A percentile compares a stretch with the other conserved stretches of the same genome.
phyloP scores from a whole-genome alignment of 441 rosid genomes.

The Jatropha multifida region DNA sequence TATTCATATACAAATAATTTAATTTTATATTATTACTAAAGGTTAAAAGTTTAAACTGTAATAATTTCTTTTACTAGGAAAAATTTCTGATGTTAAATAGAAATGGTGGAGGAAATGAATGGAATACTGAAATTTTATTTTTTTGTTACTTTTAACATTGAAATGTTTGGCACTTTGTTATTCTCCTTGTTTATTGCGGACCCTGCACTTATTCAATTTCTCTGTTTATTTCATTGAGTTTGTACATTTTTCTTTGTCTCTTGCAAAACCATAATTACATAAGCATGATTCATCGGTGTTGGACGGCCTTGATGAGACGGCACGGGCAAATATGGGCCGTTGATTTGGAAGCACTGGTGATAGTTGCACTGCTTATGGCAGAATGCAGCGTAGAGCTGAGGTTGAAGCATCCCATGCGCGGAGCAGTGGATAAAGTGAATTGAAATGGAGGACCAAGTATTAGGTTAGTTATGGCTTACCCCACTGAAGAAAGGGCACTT shows the following conservation, averaged over 20 bases:
- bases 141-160: background rate
- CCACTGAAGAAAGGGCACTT: constrained; percentile 34
- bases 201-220: background rate
- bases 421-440: constrained; percentile 28
- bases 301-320: background rate
- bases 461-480: constrained; percentile 36
- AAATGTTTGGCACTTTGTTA: background rate
- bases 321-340: background rate
- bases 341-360: background rate
- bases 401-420: constrained; percentile 25
- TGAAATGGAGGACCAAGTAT: constrained; percentile 28
- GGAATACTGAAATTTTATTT: no score
- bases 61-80: no score
- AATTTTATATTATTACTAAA: no score
- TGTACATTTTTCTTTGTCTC: background rate
- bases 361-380: constrained; percentile 8
- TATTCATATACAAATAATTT: no score
- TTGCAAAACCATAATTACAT: background rate
- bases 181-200: background rate
- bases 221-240: background rate
- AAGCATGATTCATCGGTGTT: background rate
- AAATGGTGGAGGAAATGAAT: no score
- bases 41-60: no score
- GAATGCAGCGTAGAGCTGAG: constrained; percentile 19
- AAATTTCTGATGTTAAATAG: no score